Conservation (phyloP, 345 rosid genomes). For the Punica granatum region DNA sequence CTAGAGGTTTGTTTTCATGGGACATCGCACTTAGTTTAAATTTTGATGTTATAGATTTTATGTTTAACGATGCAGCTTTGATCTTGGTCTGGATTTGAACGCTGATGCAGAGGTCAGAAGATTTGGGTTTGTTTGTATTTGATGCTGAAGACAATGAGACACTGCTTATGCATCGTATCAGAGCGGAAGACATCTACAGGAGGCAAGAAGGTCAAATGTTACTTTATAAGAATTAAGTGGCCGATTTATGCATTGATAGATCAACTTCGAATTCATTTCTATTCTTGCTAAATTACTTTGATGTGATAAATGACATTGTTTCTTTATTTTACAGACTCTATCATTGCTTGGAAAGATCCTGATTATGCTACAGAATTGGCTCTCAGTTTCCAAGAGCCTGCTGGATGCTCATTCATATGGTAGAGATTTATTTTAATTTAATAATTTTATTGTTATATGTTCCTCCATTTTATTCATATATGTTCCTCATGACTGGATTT, state of each 20-base stretch:
- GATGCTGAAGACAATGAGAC: conserved; percentile 85
- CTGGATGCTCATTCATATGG: conserved; percentile 95
- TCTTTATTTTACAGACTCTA: conserved; percentile 54
- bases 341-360: conserved; percentile 97
- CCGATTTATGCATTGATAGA: not conserved
- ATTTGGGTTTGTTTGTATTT: conserved; percentile 60
- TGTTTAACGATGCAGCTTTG: not conserved
- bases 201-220: conserved; percentile 79
- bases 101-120: conserved; percentile 64
- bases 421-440: conserved; percentile 15
- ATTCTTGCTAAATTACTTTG: not conserved
- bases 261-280: not conserved
- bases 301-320: not conserved
- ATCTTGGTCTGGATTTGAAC: conserved; percentile 21
- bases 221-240: not conserved
- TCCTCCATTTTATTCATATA: conserved; percentile 3
- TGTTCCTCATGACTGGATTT: conserved; percentile 1
- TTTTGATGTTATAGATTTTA: not conserved
- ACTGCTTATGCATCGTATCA: conserved; percentile 70
- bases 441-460: not conserved
- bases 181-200: conserved; percentile 70
- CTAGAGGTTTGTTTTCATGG: conserved; percentile 50
- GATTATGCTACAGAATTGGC: conserved; percentile 87
- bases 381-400: conserved; percentile 89
- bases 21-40: not conserved